Conservation (phyloP, 2,329 filamentous ascomycete genomes). For the Fusarium bactridioides region DNA sequence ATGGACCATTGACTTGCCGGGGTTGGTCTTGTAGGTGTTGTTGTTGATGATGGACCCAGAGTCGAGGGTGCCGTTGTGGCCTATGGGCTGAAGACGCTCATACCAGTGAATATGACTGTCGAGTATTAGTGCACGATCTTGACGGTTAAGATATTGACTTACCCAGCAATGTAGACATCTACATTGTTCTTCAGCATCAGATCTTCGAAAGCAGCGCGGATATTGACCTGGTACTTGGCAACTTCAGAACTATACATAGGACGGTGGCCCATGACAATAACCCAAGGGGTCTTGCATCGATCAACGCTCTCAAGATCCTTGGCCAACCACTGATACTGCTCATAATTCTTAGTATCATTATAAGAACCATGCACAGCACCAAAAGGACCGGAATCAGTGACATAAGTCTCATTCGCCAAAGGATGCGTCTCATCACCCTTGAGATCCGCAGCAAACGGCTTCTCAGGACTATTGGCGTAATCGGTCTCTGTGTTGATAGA, state of each 20-base stretch:
- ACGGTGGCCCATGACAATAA: background rate
- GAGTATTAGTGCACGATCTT: accelerated
- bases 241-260: background rate
- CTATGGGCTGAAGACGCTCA: background rate
- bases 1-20: background rate
- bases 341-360: background rate
- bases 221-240: background rate
- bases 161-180: background rate
- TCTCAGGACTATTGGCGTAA: background rate
- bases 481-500: constrained; percentile 1
- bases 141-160: accelerated
- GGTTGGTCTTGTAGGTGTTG: background rate
- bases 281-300: constrained; percentile 4
- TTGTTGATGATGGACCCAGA: background rate
- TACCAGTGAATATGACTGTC: background rate
- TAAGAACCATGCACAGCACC: background rate
- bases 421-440: background rate
- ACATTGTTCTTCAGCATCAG: background rate
- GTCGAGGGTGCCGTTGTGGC: background rate
- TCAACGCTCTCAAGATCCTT: background rate
- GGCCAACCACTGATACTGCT: constrained; percentile 1
- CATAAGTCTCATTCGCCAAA: background rate
- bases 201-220: background rate
- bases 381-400: background rate
- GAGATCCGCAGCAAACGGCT: background rate